Evolutionary conservation across 257 asterid genomes (phyloP), one percentile per base, ranked within the genome.

Genomic region (Solanum neorickii): DNA sequence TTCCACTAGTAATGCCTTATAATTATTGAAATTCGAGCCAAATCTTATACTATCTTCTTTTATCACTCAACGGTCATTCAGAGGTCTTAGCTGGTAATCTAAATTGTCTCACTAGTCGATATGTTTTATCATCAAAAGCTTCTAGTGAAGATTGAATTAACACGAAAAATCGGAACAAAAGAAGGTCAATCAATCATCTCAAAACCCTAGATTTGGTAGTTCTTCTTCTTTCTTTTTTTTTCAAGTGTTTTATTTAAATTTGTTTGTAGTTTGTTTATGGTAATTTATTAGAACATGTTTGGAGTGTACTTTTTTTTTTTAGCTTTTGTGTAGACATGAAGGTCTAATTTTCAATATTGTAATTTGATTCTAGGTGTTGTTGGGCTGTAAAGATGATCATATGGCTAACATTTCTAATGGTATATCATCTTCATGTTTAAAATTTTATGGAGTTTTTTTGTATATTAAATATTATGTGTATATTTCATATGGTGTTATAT

Each of bases 141-240:
- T 68, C 84, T 60, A 85, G 10, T 60, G 31, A 33, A 42, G 69
- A 73, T 35, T 46, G 33, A 75, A 37, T 23, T 23, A 23, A 12
- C 74, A 0, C 49, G 49, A 8, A 73, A 18, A 70, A 31, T 16
- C 14, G 8, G 25, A 13, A 27, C 39, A 70, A 31, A 70, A 70
- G n/a, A 70, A 49, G 16, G 16, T 31, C 44, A 5, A 87, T 56
- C 27, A 14, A 86, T 47, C 42, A 25, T 69, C 84, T 44, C 56
- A 78, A 92, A 94, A 93, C 95, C 97, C 97, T 93, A 94, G 94
- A 88, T 75, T 70, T 77, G 92, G 87, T 91, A 92, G 94, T 93
- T 62, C 69, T 82, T 86, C 4, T 33, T 33, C 5, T 33, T 3
- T 3, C 2, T 25, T 62, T 65, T 72, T 76, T 60, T 31, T 4